A percentile compares a stretch with the other conserved stretches of the same genome.
Conservation (phyloP, 305 asterid genomes). For the Andrographis paniculata region DNA sequence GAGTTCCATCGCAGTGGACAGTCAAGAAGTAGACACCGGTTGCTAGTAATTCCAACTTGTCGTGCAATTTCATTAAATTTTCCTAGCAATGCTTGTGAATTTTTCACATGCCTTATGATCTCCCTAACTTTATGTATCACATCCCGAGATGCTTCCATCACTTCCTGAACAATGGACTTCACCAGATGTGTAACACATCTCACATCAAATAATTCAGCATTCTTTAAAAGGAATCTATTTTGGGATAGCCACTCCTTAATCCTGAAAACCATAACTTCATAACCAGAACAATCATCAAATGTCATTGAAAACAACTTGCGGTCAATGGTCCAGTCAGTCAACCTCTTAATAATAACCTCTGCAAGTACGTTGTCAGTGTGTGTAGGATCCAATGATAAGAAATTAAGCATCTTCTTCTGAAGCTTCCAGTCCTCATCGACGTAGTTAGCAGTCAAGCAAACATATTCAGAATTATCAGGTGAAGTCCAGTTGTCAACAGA, state of each 20-base stretch:
- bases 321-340: conserved; percentile 72
- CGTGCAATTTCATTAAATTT: conserved; percentile 66
- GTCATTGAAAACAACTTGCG: conserved; percentile 84
- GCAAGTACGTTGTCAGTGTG: conserved; percentile 66
- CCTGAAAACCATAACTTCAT: conserved; percentile 57
- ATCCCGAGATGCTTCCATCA: conserved; percentile 48
- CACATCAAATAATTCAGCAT: conserved; percentile 67
- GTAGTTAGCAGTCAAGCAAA: conserved; percentile 72
- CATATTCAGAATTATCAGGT: conserved; percentile 44
- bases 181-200: conserved; percentile 63
- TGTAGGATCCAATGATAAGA: conserved; percentile 52
- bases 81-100: conserved; percentile 48
- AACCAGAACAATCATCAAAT: conserved; percentile 55
- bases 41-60: conserved; percentile 45
- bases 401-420: conserved; percentile 77
- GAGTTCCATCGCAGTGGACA: conserved; percentile 72
- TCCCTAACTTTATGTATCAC: conserved; percentile 62
- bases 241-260: conserved; percentile 74
- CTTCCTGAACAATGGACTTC: conserved; percentile 65
- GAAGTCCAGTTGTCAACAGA: conserved; percentile 79
- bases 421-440: conserved; percentile 80
- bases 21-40: conserved; percentile 55
- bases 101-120: conserved; percentile 60
- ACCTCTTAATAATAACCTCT: conserved; percentile 60
- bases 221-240: conserved; percentile 55